Evolutionary conservation across 208 protist species (phyloP), one percentile per base, ranked within the genome.

Genomic region (Balamuthia mandrillaris): DNA sequence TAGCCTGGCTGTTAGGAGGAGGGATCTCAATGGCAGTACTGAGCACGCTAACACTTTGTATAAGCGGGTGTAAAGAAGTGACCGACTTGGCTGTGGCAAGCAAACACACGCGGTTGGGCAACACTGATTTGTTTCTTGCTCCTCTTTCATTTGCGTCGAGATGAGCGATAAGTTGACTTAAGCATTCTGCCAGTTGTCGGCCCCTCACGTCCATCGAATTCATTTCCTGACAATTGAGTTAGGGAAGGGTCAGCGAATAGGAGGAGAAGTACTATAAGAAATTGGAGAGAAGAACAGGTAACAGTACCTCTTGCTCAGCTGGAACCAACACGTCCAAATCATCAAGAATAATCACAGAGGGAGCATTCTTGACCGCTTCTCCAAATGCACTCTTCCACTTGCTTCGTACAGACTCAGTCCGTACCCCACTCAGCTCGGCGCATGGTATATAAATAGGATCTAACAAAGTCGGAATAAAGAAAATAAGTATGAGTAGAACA

Each of bases 41-140:
- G 44, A 88, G 56, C 5, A 79, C 18, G 5, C 84, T 77, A 3
- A 82, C 70, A 2, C 65, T 85, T 65, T 88, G 85, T 18, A 88
- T 52, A 0, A 70, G 51, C 27, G 82, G 77, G 9, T 47, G 61
- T 1, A 88, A 31, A 41, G 37, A 21, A 41, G 82, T 49, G 6
- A 63, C 12, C 18, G 85, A 84, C 27, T 68, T 14, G 2, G 14
- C 35, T 5, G 58, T 88, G 35, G 77, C 75, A 33, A 88, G 44
- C 4, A 88, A 42, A 0, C 39, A 37, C 0, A 88, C 5, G 47
- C 78, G 54, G 33, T 39, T n/a, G 24, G 24, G 39, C 16, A 35
- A 27, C 1, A 37, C 47, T 31, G 79, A 35, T 39, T 6, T 44
- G 31, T 81, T 54, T 9, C 70, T 18, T 18, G 14, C 47, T 52